These are phyloP conservation scores for Helminthosporium solani DNA, from an alignment of 2,329 filamentous ascomycete species.

Conservation along the genomic window DNA sequence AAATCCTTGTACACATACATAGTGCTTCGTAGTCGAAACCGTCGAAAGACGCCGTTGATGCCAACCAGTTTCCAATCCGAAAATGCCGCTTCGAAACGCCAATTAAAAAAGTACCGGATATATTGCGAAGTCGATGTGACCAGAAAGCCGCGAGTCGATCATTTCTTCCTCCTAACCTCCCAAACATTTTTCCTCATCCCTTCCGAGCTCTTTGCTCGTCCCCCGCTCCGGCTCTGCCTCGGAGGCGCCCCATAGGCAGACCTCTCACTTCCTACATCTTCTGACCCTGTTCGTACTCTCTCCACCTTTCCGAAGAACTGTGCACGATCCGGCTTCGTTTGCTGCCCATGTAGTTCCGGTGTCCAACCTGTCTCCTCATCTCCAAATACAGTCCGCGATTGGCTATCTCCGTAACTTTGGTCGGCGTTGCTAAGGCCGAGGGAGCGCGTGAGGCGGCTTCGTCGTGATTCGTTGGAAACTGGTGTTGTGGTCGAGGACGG, in stretches of 20 bases:
- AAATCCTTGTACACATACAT: no score
- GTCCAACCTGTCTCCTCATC: constrained; percentile 9
- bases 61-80: no score
- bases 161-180: constrained; percentile 28
- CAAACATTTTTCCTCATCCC: constrained; percentile 34
- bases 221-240: not conserved
- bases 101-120: not conserved
- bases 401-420: constrained; percentile 26
- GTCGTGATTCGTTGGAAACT: constrained; percentile 19
- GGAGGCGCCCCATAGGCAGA: not conserved
- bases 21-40: no score
- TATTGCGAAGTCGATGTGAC: not conserved
- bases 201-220: constrained; percentile 8
- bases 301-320: constrained; percentile 26
- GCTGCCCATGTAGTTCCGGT: constrained; percentile 3
- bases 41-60: no score
- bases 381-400: constrained; percentile 17
- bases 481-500: constrained; percentile 22
- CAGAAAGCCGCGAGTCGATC: not conserved
- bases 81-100: no score
- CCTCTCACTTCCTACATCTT: constrained; percentile 6
- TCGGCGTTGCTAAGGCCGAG: constrained; percentile 27
- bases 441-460: constrained; percentile 21
- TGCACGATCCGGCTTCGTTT: constrained; percentile 9
- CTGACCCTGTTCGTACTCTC: constrained; percentile 9